phyloP scores from a whole-genome alignment of 2,329 filamentous ascomycete species.

The Fusarium xylarioides region DNA sequence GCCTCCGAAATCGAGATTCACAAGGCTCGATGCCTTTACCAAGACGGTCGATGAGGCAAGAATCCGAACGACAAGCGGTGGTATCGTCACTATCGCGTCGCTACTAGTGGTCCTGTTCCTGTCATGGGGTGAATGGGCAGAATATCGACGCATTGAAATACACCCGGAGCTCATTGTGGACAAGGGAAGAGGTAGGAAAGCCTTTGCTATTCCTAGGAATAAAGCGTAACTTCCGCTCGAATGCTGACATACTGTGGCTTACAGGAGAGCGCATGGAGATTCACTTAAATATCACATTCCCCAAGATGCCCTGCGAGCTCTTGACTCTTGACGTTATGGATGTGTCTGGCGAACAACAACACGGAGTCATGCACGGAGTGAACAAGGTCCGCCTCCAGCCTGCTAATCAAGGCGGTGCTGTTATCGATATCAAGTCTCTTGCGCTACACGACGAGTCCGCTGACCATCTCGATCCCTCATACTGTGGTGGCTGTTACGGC shows the following conservation, averaged over 20 bases:
- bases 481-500: constrained; percentile 95
- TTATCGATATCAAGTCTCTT: constrained; percentile 75
- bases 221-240: not conserved
- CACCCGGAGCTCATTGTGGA: constrained; percentile 95
- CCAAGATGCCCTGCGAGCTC: constrained; percentile 91
- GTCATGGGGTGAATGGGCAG: constrained; percentile 93
- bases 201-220: not conserved
- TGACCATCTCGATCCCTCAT: constrained; percentile 84
- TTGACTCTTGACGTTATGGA: constrained; percentile 99
- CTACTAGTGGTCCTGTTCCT: constrained; percentile 89
- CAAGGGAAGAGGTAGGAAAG: constrained; percentile 81
- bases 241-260: constrained; percentile 35
- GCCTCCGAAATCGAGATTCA: constrained; percentile 93
- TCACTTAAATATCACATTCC: constrained; percentile 96
- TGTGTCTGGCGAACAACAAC: constrained; percentile 95
- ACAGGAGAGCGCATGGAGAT: constrained; percentile 98
- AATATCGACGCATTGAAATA: constrained; percentile 87
- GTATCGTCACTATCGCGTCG: constrained; percentile 92
- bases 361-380: constrained; percentile 91
- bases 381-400: constrained; percentile 86
- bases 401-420: constrained; percentile 75
- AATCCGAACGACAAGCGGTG: constrained; percentile 93
- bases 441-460: constrained; percentile 73
- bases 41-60: constrained; percentile 99
- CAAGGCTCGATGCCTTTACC: constrained; percentile 96